Evolutionary conservation across 2,329 filamentous ascomycete species (phyloP), one percentile per base, ranked within the genome.

Genomic region (Didymella pinodella): DNA sequence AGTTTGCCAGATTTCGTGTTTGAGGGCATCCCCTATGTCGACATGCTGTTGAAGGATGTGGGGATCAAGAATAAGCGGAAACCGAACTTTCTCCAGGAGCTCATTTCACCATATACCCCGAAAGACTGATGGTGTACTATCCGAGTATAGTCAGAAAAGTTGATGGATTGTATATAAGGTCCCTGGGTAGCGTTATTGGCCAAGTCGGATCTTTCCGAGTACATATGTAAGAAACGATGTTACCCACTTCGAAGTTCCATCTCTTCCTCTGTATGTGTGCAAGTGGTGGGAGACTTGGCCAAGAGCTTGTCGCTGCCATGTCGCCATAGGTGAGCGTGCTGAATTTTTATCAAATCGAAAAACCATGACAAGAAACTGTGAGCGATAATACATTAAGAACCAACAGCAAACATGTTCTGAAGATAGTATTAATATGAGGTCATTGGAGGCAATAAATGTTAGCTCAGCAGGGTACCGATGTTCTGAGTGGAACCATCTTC

Each of bases 1-100:
- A 83, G 81, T 68, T 81, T 84, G 59, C 88, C 88, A 0, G 90
- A 91, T 72, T 88, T 92, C 63, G 87, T 91, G 16, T 93, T 93
- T 68, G 91, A 94, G 73, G 84, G 84, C 0, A 73, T 94, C 51
- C 90, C 90, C 2, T 95, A 92, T 68, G 73, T 92, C n/a, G 90
- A 93, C 74, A 71, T 91, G 70, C 63, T 55, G 74, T 22, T 61
- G 10, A 45, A 51, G 25, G 57, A 59, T 31, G 22, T 58, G 16
- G 55, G 55, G 2, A 45, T 58, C 18, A 41, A 58, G 28, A 58
- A 56, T 41, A 50, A 50, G 41, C 54, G 54, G 22, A 56, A 56
- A 26, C 34, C 53, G 10, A 47, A 40, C 4, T 62, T 61, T 41
- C 61, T 63, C 48, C 48, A 52, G 12, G 70, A 74, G 48, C 48